phyloP scores from a whole-genome alignment of 805 yeast genomes.

The Pichia gijzeniarum region DNA sequence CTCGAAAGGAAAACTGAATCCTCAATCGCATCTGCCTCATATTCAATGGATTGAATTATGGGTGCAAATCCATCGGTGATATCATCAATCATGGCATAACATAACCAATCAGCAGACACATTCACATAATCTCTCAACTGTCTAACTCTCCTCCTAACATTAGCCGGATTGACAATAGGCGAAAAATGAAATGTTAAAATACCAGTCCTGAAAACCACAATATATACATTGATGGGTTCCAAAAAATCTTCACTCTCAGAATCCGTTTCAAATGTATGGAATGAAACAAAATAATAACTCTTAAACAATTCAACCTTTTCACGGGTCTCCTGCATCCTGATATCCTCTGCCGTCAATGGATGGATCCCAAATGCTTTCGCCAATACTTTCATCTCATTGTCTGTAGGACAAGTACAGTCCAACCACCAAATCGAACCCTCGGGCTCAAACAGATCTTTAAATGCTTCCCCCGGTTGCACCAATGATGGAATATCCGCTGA shows the following conservation, averaged over 20 bases:
- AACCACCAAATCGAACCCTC: slow-evolving; percentile 92
- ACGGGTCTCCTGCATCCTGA: slow-evolving; percentile 91
- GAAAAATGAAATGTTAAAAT: slow-evolving; percentile 64
- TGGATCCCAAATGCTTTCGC: slow-evolving; percentile 95
- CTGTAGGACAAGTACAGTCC: slow-evolving; percentile 91
- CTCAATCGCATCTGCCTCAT: slow-evolving; percentile 78
- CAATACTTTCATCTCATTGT: slow-evolving; percentile 85
- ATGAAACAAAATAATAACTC: slow-evolving; percentile 89
- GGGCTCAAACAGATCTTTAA: slow-evolving; percentile 61
- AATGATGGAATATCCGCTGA: slow-evolving; percentile 81
- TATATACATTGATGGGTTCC: slow-evolving; percentile 72
- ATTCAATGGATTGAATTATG: slow-evolving; percentile 67
- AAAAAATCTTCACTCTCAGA: slow-evolving; percentile 73
- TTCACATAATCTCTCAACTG: slow-evolving; percentile 72
- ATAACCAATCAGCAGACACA: slow-evolving; percentile 76
- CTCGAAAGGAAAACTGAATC: slow-evolving; percentile 79
- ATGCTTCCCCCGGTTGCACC: slow-evolving; percentile 55
- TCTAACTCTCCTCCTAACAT: slow-evolving; percentile 76
- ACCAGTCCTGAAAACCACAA: slow-evolving; percentile 65
- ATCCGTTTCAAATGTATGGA: slow-evolving; percentile 92
- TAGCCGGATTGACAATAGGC: slow-evolving; percentile 63
- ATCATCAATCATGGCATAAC: slow-evolving; percentile 78
- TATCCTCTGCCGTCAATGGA: slow-evolving; percentile 97
- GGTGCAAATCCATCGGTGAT: slow-evolving; percentile 83
- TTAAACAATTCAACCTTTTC: slow-evolving; percentile 93